A percentile compares a stretch with the other conserved stretches of the same genome.
phyloP scores from a whole-genome alignment of 208 protist species.

The Trichomonas gallinae region DNA sequence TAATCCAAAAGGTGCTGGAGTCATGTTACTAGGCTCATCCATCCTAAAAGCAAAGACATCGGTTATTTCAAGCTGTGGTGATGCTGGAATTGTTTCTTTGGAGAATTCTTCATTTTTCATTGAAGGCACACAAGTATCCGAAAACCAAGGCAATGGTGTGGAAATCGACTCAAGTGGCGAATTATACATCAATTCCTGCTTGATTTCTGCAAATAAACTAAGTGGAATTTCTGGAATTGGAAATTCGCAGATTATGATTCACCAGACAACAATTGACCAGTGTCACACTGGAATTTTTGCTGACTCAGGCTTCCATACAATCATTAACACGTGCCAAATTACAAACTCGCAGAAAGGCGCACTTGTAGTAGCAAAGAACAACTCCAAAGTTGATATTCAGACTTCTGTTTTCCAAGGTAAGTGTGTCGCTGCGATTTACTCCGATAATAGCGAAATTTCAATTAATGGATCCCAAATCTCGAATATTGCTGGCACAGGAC shows the following conservation, averaged over 20 bases:
- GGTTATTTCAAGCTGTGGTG: background rate
- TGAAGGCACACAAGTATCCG: background rate
- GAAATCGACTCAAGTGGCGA: background rate
- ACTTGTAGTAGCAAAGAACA: background rate
- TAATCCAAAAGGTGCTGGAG: background rate
- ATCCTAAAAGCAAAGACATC: background rate
- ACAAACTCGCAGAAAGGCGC: background rate
- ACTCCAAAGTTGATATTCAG: background rate
- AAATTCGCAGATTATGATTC: background rate
- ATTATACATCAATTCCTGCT: background rate
- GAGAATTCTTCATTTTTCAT: background rate
- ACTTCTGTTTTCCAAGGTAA: background rate
- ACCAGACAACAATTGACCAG: background rate
- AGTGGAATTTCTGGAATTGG: background rate
- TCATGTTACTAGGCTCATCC: background rate
- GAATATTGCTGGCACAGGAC: background rate
- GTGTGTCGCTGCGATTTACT: background rate
- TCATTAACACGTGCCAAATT: background rate
- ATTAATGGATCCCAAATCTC: background rate
- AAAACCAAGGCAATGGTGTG: background rate
- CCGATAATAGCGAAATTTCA: background rate
- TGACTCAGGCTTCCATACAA: background rate
- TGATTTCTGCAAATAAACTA: background rate
- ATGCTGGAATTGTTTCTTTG: background rate
- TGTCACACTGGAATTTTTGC: background rate